Evolutionary conservation across 2,329 filamentous ascomycete species (phyloP).

Genomic region (Fusarium cyanostomum): DNA sequence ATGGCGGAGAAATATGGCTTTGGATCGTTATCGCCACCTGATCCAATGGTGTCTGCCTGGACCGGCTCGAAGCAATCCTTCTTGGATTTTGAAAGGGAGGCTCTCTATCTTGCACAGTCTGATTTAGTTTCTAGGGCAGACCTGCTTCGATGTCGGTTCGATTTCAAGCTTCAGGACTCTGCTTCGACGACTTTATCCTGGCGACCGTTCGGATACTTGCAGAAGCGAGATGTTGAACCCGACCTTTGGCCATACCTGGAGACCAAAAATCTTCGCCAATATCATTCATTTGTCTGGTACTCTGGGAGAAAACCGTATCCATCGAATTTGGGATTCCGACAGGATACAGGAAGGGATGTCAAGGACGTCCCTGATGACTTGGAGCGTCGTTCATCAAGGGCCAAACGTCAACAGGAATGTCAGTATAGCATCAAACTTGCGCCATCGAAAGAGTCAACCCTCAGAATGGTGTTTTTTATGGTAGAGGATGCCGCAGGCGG

Average conservation of each 20-base stretch:
- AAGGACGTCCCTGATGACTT: not conserved
- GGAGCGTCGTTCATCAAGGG: not conserved
- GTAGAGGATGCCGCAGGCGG: not conserved
- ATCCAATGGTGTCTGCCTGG: not conserved
- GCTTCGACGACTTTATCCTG: not conserved
- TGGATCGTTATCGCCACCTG: not conserved
- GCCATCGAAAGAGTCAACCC: not conserved
- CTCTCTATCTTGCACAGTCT: not conserved
- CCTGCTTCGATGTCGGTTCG: not conserved
- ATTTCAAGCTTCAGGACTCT: conserved; percentile 3
- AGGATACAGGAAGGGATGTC: not conserved
- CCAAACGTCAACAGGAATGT: too few relatives aligned
- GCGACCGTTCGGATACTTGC: conserved; percentile 1
- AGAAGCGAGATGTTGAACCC: not conserved
- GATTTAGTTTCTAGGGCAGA: not conserved
- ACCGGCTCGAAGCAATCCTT: not conserved
- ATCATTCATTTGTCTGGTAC: conserved; percentile 4
- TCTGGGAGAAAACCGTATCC: not conserved
- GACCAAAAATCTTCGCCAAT: not conserved
- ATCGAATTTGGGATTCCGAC: not conserved
- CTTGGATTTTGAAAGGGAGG: not conserved
- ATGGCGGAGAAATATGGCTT: not conserved
- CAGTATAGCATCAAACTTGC: not conserved
- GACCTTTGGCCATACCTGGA: not conserved
- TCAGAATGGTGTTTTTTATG: not conserved